Conservation (phyloP, 78 protist genomes). For the Pigoraptor vietnamica region DNA sequence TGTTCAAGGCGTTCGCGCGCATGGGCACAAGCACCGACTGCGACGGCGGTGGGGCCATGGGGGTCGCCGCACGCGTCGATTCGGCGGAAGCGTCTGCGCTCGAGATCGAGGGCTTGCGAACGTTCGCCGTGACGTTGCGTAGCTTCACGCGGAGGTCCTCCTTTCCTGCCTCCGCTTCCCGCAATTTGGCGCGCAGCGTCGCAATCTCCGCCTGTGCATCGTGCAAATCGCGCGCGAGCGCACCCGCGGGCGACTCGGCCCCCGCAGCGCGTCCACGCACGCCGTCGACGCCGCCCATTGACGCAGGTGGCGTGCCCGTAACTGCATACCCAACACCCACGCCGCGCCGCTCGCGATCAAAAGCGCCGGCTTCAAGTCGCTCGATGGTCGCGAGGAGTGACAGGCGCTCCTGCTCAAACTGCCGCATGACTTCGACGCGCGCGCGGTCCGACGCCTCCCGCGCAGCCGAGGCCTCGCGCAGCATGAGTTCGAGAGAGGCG, state of each 20-base stretch:
- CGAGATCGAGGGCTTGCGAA: neutral
- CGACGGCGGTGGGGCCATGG: too few relatives aligned
- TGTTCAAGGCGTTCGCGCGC: too few relatives aligned
- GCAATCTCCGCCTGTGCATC: neutral
- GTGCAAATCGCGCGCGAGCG: too few relatives aligned
- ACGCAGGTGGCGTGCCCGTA: too few relatives aligned
- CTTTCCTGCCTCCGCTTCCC: neutral
- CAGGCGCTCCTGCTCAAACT: neutral
- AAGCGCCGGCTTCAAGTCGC: neutral
- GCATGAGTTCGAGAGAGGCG: neutral
- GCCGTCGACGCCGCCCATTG: too few relatives aligned
- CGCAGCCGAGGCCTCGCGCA: neutral
- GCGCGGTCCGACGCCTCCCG: neutral
- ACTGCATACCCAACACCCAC: too few relatives aligned
- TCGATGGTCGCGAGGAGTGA: neutral
- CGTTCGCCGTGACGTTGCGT: neutral
- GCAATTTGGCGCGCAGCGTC: neutral
- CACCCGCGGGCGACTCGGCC: too few relatives aligned
- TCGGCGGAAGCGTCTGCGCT: neutral
- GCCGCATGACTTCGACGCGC: neutral
- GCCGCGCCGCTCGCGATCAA: too few relatives aligned
- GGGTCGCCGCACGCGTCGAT: too few relatives aligned
- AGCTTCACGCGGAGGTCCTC: neutral
- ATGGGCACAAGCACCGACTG: too few relatives aligned
- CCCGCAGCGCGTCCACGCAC: too few relatives aligned